phyloP scores from a whole-genome alignment of 345 rosid species.

The Gossypium australe region DNA sequence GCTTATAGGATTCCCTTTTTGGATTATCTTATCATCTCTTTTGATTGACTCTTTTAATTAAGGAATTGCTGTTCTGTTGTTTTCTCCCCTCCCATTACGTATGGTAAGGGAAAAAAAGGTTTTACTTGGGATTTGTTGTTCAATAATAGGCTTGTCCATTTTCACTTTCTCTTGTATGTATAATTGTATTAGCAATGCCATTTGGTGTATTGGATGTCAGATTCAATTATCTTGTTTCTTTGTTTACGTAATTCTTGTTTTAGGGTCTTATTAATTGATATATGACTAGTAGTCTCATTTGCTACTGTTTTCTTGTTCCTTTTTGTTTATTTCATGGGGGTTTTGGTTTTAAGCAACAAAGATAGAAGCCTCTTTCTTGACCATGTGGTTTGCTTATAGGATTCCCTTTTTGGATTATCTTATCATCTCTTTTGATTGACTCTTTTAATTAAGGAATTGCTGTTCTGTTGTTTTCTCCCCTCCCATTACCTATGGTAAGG shows the following conservation, averaged over 20 bases:
- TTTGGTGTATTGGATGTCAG: conserved; percentile 14
- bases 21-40: background rate
- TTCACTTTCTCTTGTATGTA: background rate
- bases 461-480: background rate
- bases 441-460: background rate
- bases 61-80: background rate
- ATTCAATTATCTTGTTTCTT: background rate
- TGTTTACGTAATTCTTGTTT: background rate
- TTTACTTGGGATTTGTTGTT: background rate
- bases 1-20: background rate
- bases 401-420: background rate
- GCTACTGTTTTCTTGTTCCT: background rate
- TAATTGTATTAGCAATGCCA: background rate
- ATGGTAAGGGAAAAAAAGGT: background rate
- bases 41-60: background rate
- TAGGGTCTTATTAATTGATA: background rate
- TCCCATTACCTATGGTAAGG: background rate
- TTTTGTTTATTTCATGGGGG: background rate
- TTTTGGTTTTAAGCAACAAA: background rate
- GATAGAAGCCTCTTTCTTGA: background rate
- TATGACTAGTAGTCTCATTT: background rate
- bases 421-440: background rate
- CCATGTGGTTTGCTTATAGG: background rate
- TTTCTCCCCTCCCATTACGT: background rate
- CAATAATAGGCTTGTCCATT: no score